These are phyloP conservation scores for Heterobasidion annosum DNA, from an alignment of 1,284 basidiomycete species.

Conservation along the genomic window DNA sequence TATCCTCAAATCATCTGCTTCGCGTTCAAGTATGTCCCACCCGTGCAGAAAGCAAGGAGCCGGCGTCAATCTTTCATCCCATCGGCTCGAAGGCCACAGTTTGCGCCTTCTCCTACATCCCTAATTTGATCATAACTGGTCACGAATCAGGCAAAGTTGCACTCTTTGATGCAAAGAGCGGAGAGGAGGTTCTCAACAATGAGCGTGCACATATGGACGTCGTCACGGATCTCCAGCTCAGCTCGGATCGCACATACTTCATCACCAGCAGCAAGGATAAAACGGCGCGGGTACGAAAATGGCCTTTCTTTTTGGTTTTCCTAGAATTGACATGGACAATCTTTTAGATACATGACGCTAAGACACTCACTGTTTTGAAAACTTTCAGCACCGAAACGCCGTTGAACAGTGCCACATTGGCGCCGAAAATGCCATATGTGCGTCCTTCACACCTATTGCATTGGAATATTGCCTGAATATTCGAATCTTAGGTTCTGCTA, in stretches of 20 bases:
- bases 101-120: constrained; percentile 81
- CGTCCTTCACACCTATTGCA: constrained; percentile 11
- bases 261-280: constrained; percentile 97
- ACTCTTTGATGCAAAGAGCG: constrained; percentile 81
- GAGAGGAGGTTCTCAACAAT: constrained; percentile 75
- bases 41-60: constrained; percentile 65
- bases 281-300: constrained; percentile 68
- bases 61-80: constrained; percentile 77
- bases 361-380: constrained; percentile 86
- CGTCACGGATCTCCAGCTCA: constrained; percentile 92
- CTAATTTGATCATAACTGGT: constrained; percentile 80
- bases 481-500: constrained; percentile 56
- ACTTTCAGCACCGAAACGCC: constrained; percentile 92
- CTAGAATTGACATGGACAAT: neutral
- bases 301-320: constrained; percentile 8
- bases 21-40: neutral
- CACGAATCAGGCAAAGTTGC: constrained; percentile 96
- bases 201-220: constrained; percentile 80
- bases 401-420: constrained; percentile 88
- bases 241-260: constrained; percentile 89
- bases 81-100: constrained; percentile 93
- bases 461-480: neutral
- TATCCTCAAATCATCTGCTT: constrained; percentile 10
- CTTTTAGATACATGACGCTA: constrained; percentile 79
- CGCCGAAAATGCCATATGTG: constrained; percentile 82